phyloP scores from a whole-genome alignment of 2,329 filamentous ascomycete species.

The Fusarium luffae region DNA sequence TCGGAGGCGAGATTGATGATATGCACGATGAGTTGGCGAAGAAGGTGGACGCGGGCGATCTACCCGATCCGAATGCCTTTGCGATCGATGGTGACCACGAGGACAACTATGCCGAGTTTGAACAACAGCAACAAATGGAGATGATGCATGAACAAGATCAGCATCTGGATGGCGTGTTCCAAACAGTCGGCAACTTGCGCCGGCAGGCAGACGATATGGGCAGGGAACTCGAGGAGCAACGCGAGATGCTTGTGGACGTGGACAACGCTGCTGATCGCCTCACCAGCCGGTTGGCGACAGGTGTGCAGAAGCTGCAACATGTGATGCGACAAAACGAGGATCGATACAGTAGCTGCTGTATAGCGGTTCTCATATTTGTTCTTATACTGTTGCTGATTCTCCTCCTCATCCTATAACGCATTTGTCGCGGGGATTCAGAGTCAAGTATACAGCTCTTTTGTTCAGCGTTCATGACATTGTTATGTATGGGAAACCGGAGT shows the following conservation, averaged over 20 bases:
- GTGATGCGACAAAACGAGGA: conserved; percentile 94
- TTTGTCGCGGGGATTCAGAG: background rate
- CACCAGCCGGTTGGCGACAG: conserved; percentile 83
- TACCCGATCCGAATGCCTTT: conserved; percentile 67
- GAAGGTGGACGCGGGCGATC: conserved; percentile 60
- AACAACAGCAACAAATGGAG: conserved; percentile 89
- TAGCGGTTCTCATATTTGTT: conserved; percentile 86
- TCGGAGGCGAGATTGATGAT: conserved; percentile 87
- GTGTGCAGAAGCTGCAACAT: conserved; percentile 85
- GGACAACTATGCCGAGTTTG: conserved; percentile 79
- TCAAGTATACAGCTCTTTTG: background rate
- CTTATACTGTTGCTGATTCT: conserved; percentile 88
- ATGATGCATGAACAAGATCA: conserved; percentile 96
- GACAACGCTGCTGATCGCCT: conserved; percentile 89
- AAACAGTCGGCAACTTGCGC: conserved; percentile 89
- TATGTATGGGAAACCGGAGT: conserved; percentile 35
- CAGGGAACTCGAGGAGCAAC: conserved; percentile 93
- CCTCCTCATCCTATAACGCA: conserved; percentile 68
- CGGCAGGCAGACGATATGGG: conserved; percentile 97
- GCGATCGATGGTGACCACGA: conserved; percentile 62
- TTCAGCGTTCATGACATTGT: conserved; percentile 28
- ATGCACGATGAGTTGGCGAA: conserved; percentile 86
- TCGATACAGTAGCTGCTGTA: conserved; percentile 87
- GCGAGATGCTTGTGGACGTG: conserved; percentile 85
- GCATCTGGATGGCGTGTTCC: conserved; percentile 90